Base-by-base conservation (phyloP, 164 flowering plant genomes). In the Magnolia kwangsiensis region DNA sequence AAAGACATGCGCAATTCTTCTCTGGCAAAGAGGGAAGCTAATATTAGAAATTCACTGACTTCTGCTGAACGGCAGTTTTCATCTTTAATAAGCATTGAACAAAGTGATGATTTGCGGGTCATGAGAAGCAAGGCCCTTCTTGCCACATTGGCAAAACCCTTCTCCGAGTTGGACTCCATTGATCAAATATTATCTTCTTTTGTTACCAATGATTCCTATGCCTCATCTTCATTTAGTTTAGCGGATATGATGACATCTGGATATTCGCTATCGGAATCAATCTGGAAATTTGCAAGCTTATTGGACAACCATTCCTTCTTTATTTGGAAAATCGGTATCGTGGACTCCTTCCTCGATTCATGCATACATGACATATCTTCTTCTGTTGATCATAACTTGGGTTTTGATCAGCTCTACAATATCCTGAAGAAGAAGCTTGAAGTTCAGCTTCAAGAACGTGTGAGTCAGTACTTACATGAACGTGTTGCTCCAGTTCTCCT, bases 281-380 rank as follows among this genome's bases (percentile, higher is more conserved):
- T 89, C 72, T 92, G 97, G 98, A 92, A 87, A 79, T 85, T 87
- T 79, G 83, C 84, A 16, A 81, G 84, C 73, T 82, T 88, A 69
- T 80, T 88, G 79, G 82, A 79, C 72, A 78, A 74, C 18, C 90
- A 88, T 73, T 86, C 89, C 67, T 92, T 91, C 78, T 94, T 90
- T 83, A 79, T 91, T 67, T 96, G 99, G 99, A 90, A 91, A 88
- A 81, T 92, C 24, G 81, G 85, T 78, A 79, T 92, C 20, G 72
- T 96, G 75, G 99, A 94, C 83, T 90, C 87, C 74, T 85, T 93
- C 82, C 89, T 96, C 78, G 95, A 92, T 87, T 85, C 92, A 49
- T 91, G 96, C 88, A 82, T 90, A 77, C 95, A 90, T 74, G 92
- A 90, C 82, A 83, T 87, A 31, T 85, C 96, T 80, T 84, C 92